Conservation (phyloP, 345 rosid genomes). For the Ailanthus altissimus region DNA sequence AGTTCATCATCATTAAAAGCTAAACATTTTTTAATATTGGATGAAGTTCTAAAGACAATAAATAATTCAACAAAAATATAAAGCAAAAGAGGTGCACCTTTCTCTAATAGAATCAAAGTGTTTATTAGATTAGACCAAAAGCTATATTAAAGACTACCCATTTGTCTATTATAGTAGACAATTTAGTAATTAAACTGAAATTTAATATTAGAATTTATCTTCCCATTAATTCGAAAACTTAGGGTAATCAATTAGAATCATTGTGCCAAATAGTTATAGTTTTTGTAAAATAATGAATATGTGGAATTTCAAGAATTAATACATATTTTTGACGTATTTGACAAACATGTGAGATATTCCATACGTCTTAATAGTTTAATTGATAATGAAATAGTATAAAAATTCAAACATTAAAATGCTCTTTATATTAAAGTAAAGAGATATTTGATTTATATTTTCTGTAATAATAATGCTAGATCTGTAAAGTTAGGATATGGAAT, state of each 20-base stretch:
- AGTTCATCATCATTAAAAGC: conserved; percentile 3
- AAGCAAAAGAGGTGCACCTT: conserved; percentile 11
- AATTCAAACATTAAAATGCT: too few relatives aligned
- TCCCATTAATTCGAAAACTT: background rate
- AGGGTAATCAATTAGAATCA: background rate
- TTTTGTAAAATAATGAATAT: background rate
- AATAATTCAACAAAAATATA: background rate
- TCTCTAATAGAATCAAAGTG: conserved; percentile 1
- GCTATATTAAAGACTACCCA: background rate
- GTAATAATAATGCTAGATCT: too few relatives aligned
- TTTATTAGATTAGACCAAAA: background rate
- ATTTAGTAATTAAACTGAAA: background rate
- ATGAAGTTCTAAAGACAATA: background rate
- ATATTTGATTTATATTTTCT: too few relatives aligned
- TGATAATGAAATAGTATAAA: too few relatives aligned
- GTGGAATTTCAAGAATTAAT: background rate
- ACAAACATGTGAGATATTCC: too few relatives aligned
- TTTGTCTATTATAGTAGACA: background rate
- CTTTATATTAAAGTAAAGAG: too few relatives aligned
- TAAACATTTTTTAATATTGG: background rate
- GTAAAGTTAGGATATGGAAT: too few relatives aligned
- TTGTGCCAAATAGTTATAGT: background rate
- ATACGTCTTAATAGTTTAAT: too few relatives aligned
- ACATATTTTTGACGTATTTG: background rate
- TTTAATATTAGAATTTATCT: background rate